Base-by-base conservation (phyloP, 805 yeast genomes). In the Torulaspora franciscae region DNA sequence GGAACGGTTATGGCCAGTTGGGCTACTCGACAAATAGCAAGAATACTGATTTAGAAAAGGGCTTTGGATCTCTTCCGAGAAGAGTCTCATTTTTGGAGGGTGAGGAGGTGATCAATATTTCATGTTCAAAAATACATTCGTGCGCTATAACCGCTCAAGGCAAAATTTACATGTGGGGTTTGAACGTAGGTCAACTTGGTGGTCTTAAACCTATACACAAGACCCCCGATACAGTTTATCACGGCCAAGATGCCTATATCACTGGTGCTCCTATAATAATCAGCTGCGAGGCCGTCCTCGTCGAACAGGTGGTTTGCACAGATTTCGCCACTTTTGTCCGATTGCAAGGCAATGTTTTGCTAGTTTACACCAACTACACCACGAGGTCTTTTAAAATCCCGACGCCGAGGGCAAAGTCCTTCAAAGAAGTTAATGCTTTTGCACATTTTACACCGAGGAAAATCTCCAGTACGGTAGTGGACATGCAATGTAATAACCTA, bases 181-280 rank as follows among this genome's bases (percentile, higher is more conserved):
- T 82, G 29, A 85, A 87, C 57, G 66, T 79, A 28, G 96, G 96
- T 0, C 95, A 87, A 61, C 78, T 87, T 81, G 91, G 91, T 2
- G 51, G 48, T 7, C 46, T 59, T 4, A 57, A 52, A 37, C 58
- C 55, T 11, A 28, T 81, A 77, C 28, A 70, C 64, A 48, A 62
- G 56, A 43, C 59, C 72, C 15, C 68, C 64, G 25, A 73, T 79
- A 34, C 59, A 66, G 26, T 77, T 73, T 54, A 79, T 69, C 32
- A 52, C 45, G 45, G 77, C 75, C 40, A 69, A 64, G 50, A 62
- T 60, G 51, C 85, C 1, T 49, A 55, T 33, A 42, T 60, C 8
- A 47, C 54, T 2, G 23, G 32, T 3, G 52, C 47, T 15, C 65
- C 63, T 4, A 30, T 52, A 10, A 45, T 46, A 6, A 24, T 57